phyloP scores from a whole-genome alignment of 169 alveolate genomes.

The Plasmodium vivax region DNA sequence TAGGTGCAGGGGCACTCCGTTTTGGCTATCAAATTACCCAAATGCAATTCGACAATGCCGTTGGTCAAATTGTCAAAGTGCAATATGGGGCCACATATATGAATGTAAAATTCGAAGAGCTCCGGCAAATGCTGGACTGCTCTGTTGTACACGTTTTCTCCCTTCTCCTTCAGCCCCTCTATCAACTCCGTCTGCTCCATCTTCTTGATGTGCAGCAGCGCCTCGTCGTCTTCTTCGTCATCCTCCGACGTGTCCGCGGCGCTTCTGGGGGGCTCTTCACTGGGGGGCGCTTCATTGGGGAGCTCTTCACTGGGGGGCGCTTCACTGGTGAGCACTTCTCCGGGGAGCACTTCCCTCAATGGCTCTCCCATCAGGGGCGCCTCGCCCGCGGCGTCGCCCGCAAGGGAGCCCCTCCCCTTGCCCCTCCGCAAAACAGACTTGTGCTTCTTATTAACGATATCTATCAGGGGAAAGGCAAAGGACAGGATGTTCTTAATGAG shows the following conservation, averaged over 20 bases:
- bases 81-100: slow-evolving; percentile 84
- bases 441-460: slow-evolving; percentile 30
- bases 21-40: slow-evolving; percentile 84
- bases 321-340: not conserved
- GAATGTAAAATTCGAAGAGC: slow-evolving; percentile 76
- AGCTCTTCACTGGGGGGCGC: not conserved
- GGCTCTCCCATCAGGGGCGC: not conserved
- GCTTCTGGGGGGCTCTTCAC: not conserved
- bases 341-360: not conserved
- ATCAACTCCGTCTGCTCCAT: slow-evolving; percentile 60
- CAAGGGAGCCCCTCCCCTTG: not conserved
- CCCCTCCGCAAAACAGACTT: not conserved
- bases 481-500: slow-evolving; percentile 77
- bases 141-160: slow-evolving; percentile 74
- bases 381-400: not conserved
- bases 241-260: slow-evolving; percentile 15
- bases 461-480: slow-evolving; percentile 63
- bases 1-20: slow-evolving; percentile 85
- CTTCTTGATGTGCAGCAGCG: slow-evolving; percentile 40
- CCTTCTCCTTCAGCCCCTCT: slow-evolving; percentile 75
- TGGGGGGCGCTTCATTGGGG: not conserved
- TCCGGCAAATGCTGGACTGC: slow-evolving; percentile 77
- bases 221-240: slow-evolving; percentile 54
- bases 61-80: slow-evolving; percentile 82
- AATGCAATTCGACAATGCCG: slow-evolving; percentile 82